These are phyloP conservation scores for Singerocomus inundabilis DNA, from an alignment of 1,284 basidiomycete species.

Conservation along the genomic window DNA sequence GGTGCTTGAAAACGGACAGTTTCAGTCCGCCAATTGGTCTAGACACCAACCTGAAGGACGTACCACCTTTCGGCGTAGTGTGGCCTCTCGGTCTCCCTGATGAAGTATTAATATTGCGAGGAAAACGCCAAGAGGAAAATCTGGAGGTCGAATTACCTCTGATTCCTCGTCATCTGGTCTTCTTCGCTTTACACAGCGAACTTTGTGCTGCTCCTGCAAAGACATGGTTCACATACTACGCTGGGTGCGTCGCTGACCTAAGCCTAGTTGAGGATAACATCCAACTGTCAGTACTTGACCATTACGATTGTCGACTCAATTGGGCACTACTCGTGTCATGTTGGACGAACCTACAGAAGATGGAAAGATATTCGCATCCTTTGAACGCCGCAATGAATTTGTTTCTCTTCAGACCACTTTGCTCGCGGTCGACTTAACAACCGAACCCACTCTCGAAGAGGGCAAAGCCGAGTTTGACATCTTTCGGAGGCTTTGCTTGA, in stretches of 20 bases:
- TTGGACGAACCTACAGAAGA: slow-evolving; percentile 41
- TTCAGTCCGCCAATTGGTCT: slow-evolving; percentile 11
- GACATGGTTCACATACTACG: slow-evolving; percentile 9
- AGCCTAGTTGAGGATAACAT: not conserved
- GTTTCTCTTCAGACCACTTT: slow-evolving; percentile 49
- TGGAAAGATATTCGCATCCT: slow-evolving; percentile 48
- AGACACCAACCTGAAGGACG: slow-evolving; percentile 33
- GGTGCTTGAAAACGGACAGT: slow-evolving; percentile 49
- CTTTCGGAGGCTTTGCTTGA: slow-evolving; percentile 41
- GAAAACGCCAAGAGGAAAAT: not conserved
- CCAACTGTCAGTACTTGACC: no score
- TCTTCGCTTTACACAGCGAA: slow-evolving; percentile 26
- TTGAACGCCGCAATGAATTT: slow-evolving; percentile 65
- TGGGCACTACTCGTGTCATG: slow-evolving; percentile 13
- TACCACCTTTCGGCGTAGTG: slow-evolving; percentile 39
- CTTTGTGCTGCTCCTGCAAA: not conserved
- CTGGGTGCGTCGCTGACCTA: slow-evolving; percentile 23
- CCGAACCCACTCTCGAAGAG: slow-evolving; percentile 48
- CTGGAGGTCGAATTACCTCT: slow-evolving; percentile 13
- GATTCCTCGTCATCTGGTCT: slow-evolving; percentile 13
- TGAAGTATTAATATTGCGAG: slow-evolving; percentile 7
- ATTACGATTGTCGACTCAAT: no score
- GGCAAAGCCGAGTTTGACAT: slow-evolving; percentile 42
- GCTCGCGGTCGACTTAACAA: slow-evolving; percentile 48
- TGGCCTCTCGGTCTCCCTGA: slow-evolving; percentile 19